Base-by-base conservation (phyloP, 345 rosid genomes). In the Melaleuca alternifolia region DNA sequence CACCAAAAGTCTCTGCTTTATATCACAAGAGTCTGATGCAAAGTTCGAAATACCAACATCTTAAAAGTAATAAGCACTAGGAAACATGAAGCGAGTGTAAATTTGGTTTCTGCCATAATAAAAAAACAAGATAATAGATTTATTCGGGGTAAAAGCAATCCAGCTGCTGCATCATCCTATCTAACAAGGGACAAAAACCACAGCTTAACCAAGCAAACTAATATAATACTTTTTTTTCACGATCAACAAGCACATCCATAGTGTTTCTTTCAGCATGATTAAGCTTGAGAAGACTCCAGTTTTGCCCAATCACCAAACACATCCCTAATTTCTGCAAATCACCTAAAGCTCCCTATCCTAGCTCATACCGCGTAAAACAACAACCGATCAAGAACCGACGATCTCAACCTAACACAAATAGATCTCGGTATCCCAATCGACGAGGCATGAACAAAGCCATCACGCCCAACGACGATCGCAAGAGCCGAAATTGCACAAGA, bases 31-130 rank as follows among this genome's bases (percentile, higher is more conserved):
- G 48, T 16, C 23, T 4, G 4, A 37, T 0, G 48, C 18, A 12
- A 33, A 18, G 6, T 71, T 71, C 48, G 4, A 71, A 71, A 71
- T 33, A 71, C 24, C 0, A 0, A 0, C 48, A 1, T 0, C 37
- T 33, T 15, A 18, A 71, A 71, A 37, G 79, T 8, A 0, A 71
- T 33, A 71, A 33, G 48, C 12, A 71, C 48, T 8, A 37, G 13
- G 12, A 71, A 5, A 71, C 79, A 21, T 16, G 24, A 24, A 18
- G 18, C 0, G 18, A 18, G 46, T 33, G 11, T 16, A 15, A 62
- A 16, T 65, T 16, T 8, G 46, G 13, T 71, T 18, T 37, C 26
- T 18, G 1, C 7, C 2, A 15, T 30, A 50, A n/a, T n/a, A n/a
- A n/a, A n/a, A n/a, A 20, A 13, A 83, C 28, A 53, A 24, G 48